Base-by-base conservation (phyloP, 257 asterid genomes). In the Rehmannia glutinosa region DNA sequence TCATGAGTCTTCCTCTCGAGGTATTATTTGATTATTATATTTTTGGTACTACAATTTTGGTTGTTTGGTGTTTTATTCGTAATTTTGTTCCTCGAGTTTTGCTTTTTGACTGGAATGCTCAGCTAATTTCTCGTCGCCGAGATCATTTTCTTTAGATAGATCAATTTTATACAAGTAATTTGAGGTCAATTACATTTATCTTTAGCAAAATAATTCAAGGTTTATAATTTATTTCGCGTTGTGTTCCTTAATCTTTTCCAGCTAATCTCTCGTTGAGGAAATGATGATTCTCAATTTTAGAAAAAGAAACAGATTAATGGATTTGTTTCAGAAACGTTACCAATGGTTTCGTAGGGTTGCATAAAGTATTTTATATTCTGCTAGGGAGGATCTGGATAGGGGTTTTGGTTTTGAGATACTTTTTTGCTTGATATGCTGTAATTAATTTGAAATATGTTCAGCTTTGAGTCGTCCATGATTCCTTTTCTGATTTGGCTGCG, bases 1-100 rank as follows among this genome's bases (percentile, higher is more conserved):
- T 89, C 84, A 82, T 80, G 89, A 87, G 98, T 82, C 95, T 89
- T 16, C 98, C 98, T 16, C 91, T 89, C 51, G 97, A 92, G 98
- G 98, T 92, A 54, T 30, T 38, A 1, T 21, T 50, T 28, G n/a
- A 15, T 2, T 33, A 13, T 16, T 56, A 13, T 10, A 39, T 27
- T 15, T 54, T 11, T 1, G 15, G 12, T 23, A 4, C 19, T 23
- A 9, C 20, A 24, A 27, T 42, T 52, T 8, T 25, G n/a, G 35
- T 46, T 7, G 33, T 52, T 59, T 20, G 17, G 17, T 42, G 9
- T n/a, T 15, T 3, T 1, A 13, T 47, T 36, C 45, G 24, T 6
- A 5, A 43, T 51, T 20, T 36, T 47, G 12, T 41, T 49, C 6
- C 13, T 21, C 3, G 15, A 10, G 30, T 0, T 55, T 42, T 21